phyloP scores from a whole-genome alignment of 2,329 filamentous ascomycete genomes.

The Talaromyces albobiverticillius region DNA sequence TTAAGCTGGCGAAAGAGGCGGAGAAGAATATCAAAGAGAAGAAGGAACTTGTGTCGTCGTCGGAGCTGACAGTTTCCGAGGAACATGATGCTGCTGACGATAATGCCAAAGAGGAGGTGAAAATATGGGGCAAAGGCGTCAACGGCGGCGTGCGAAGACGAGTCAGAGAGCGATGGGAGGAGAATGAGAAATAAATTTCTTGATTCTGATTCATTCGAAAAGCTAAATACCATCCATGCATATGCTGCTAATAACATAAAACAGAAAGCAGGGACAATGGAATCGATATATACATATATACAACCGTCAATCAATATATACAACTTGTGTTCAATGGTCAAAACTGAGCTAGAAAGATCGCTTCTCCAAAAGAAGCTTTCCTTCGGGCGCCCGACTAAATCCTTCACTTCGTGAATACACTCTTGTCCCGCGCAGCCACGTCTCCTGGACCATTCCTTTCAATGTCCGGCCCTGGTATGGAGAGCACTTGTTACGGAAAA shows the following conservation, averaged over 20 bases:
- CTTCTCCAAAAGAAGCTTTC: slow-evolving; percentile 39
- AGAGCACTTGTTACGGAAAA: slow-evolving; percentile 90
- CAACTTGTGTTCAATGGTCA: too few species aligned
- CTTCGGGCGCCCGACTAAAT: slow-evolving; percentile 35
- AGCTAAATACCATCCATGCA: background rate
- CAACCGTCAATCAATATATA: background rate
- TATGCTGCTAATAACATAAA: background rate
- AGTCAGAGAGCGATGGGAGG: slow-evolving; percentile 38
- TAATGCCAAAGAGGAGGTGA: slow-evolving; percentile 30
- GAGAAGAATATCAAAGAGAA: slow-evolving; percentile 38
- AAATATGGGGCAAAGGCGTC: slow-evolving; percentile 41
- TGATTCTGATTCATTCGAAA: slow-evolving; percentile 4
- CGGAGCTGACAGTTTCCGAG: background rate
- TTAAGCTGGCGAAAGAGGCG: slow-evolving; percentile 35
- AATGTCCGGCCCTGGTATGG: slow-evolving; percentile 83
- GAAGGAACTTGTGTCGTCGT: slow-evolving; percentile 31
- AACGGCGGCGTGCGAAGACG: slow-evolving; percentile 41
- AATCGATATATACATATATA: background rate
- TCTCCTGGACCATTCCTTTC: slow-evolving; percentile 75
- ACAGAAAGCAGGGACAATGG: background rate
- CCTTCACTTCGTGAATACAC: slow-evolving; percentile 68
- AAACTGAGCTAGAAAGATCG: slow-evolving; percentile 14
- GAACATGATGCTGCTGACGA: slow-evolving; percentile 19
- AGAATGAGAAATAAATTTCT: slow-evolving; percentile 16
- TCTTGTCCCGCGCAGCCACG: slow-evolving; percentile 74